phyloP scores from a whole-genome alignment of 441 rosid genomes.

The Gossypium schwendimanii region DNA sequence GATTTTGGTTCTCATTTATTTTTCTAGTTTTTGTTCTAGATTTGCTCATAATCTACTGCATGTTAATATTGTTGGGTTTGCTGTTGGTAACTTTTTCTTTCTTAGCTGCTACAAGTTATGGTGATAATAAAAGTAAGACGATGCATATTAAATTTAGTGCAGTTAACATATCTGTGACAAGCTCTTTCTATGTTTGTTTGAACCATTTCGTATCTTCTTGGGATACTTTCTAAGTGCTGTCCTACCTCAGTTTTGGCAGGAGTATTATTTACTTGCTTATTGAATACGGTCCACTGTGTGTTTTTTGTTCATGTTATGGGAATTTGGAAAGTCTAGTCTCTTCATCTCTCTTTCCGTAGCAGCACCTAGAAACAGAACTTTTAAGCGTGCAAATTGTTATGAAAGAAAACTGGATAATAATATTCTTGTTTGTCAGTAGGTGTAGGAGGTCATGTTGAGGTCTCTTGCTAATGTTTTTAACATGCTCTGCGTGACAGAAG shows the following conservation, averaged over 20 bases:
- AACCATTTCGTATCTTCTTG: background rate
- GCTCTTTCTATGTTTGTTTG: background rate
- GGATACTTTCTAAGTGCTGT: background rate
- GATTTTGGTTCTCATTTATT: background rate
- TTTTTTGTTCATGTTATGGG: background rate
- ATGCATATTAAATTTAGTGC: background rate
- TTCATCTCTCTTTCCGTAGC: background rate
- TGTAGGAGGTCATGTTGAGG: background rate
- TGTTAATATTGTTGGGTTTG: background rate
- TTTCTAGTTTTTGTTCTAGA: background rate
- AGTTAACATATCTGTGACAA: background rate
- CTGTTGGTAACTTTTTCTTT: background rate
- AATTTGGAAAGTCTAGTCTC: background rate
- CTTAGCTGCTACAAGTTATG: background rate
- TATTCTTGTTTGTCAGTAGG: background rate
- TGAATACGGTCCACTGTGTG: background rate
- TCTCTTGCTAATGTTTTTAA: background rate
- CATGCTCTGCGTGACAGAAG: background rate
- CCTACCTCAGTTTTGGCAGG: background rate
- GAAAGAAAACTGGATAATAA: too few relatives aligned
- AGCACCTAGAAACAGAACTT: background rate
- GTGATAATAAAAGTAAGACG: background rate
- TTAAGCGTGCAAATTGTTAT: background rate
- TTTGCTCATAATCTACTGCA: background rate
- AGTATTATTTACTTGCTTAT: background rate